Evolutionary conservation across 1,284 basidiomycete species (phyloP), one percentile per base, ranked within the genome.

Genomic region (Athelia psychrophila): DNA sequence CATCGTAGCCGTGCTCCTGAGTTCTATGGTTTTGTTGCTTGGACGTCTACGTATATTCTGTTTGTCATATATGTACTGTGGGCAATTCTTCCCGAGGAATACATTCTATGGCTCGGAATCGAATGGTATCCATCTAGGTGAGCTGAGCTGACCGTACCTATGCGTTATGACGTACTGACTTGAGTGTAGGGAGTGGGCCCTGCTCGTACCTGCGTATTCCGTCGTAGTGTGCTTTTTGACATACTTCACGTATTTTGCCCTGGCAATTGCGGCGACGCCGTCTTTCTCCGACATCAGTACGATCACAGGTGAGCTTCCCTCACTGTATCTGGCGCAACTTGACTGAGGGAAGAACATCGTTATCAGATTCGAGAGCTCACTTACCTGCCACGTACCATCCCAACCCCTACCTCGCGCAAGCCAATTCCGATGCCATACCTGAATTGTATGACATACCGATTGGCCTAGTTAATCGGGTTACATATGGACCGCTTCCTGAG

Each of bases 81-180:
- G 81, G 80, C 79, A 2, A 58, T 72, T 44, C 53, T 72, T 12
- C 69, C 70, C 25, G 70, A 72, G 50, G 63, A 66, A 23, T 83
- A 74, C 65, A 84, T 94, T 51, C 56, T 79, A 48, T 72, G 71
- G 63, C 64, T 83, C 15, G 91, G 91, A 16, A 79, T 93, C 55
- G 74, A 79, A 4, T 95, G 92, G 92, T 93, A 94, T 66, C 93
- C 93, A n/a, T 91, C 78, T 63, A 77, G 91, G 93, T 91, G 55
- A 61, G 83, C 45, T 54, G 30, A 50, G 44, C 19, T 53, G 27
- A 16, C 20, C 25, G 48, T 50, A 47, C 12, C 36, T 18, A 32
- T 51, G 27, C 42, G 36, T 40, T 19, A 51, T 49, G 48, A 30
- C 38, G 46, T 23, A 3, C 44, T 51, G 23, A 16, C 44, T 42